Conservation (phyloP, 129 eudicot species). For the Glebionis coronaria region DNA sequence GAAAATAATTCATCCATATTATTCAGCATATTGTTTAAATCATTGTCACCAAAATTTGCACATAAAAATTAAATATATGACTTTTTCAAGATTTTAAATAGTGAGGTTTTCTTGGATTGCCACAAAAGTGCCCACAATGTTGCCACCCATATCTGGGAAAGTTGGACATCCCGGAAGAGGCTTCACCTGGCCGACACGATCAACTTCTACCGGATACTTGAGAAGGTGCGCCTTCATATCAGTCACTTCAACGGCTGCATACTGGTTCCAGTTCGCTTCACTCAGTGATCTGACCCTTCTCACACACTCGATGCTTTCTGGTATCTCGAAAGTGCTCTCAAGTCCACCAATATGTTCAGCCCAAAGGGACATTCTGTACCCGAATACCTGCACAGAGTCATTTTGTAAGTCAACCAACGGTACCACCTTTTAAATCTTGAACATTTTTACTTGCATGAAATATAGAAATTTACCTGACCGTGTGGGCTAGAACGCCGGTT, state of each 20-base stretch:
- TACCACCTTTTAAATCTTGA: not conserved
- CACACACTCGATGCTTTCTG: conserved; percentile 77
- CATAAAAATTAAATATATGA: too few species aligned
- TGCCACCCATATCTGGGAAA: conserved; percentile 91
- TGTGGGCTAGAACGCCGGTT: conserved; percentile 45
- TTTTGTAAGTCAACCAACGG: conserved; percentile 7
- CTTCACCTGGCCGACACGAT: conserved; percentile 60
- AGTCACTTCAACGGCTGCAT: conserved; percentile 60
- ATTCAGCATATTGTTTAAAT: too few species aligned
- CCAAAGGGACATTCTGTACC: conserved; percentile 94
- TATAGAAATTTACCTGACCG: conserved; percentile 55
- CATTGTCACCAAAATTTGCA: too few species aligned
- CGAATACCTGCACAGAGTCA: conserved; percentile 52
- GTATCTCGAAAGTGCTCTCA: conserved; percentile 57
- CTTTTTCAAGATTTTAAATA: conserved; percentile 39
- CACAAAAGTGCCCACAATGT: conserved; percentile 64
- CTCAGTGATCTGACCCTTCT: conserved; percentile 52
- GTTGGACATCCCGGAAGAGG: conserved; percentile 69
- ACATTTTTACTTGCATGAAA: not conserved
- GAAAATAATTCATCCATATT: too few species aligned
- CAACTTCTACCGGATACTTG: conserved; percentile 79
- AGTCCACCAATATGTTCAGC: conserved; percentile 74
- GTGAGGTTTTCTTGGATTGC: conserved; percentile 84
- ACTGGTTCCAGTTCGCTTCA: conserved; percentile 71
- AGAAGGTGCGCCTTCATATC: conserved; percentile 79